Conservation (phyloP, 495 filamentous ascomycete species). For the Neurospora intermedia region DNA sequence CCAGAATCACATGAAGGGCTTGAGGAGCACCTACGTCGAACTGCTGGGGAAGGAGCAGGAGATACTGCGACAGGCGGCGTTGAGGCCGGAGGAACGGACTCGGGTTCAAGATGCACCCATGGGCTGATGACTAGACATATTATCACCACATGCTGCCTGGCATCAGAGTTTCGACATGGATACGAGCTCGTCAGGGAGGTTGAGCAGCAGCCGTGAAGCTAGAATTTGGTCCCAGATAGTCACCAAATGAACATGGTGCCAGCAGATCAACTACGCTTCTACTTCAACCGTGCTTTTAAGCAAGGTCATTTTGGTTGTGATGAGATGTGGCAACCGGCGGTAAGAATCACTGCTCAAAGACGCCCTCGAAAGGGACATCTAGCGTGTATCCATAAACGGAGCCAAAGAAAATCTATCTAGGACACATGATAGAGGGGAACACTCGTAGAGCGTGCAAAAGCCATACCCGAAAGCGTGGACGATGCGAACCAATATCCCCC, state of each 20-base stretch:
- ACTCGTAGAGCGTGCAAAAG: constrained; percentile 23
- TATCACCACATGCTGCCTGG: background rate
- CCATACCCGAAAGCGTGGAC: constrained; percentile 2
- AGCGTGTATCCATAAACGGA: constrained; percentile 51
- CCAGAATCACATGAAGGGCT: constrained; percentile 8
- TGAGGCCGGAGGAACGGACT: constrained; percentile 14
- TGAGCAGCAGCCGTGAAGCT: background rate
- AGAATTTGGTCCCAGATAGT: background rate
- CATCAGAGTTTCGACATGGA: background rate
- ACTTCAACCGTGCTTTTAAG: background rate
- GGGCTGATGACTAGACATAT: background rate
- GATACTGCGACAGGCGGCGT: constrained; percentile 10
- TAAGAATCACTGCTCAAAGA: constrained; percentile 47
- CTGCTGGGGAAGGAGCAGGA: constrained; percentile 16
- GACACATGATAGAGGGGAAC: constrained; percentile 53
- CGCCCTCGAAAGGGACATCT: constrained; percentile 29
- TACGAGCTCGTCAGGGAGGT: background rate
- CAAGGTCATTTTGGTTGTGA: background rate
- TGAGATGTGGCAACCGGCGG: constrained; percentile 49
- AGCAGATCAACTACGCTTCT: background rate
- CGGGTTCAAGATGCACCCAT: constrained; percentile 1
- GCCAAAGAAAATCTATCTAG: constrained; percentile 41
- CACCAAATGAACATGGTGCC: background rate
- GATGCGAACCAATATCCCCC: constrained; percentile 41
- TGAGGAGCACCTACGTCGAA: constrained; percentile 11